A percentile compares a stretch with the other conserved stretches of the same genome.
These are phyloP conservation scores for Exophiala dermatitidis DNA, from an alignment of 2,329 filamentous ascomycete species.

Conservation along the genomic window DNA sequence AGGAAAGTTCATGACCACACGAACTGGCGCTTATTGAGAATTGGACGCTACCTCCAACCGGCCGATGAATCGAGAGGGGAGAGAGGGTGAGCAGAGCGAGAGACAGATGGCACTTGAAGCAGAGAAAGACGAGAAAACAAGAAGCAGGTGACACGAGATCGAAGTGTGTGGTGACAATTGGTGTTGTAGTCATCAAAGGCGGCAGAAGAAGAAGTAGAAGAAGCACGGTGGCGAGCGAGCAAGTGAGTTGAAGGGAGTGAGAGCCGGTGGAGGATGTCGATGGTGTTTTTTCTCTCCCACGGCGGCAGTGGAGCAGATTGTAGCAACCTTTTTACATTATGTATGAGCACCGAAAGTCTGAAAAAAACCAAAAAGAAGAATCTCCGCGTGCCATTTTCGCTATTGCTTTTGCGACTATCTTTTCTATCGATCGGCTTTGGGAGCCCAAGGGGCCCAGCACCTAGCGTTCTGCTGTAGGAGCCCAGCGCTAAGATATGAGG, in stretches of 20 bases:
- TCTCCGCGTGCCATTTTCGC: too few species aligned
- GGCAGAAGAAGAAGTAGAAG: background rate
- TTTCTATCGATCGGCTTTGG: too few species aligned
- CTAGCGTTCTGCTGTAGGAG: too few species aligned
- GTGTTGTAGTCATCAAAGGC: background rate
- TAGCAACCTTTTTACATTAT: too few species aligned
- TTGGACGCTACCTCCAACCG: slow-evolving; percentile 6
- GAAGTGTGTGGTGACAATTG: background rate
- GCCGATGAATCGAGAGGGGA: slow-evolving; percentile 6
- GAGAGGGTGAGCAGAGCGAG: background rate
- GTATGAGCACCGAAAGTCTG: too few species aligned
- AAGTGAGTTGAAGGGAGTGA: background rate
- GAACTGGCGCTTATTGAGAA: slow-evolving; percentile 1
- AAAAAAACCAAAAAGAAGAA: too few species aligned
- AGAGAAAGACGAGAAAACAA: background rate
- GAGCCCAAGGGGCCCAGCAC: too few species aligned
- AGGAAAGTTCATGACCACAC: background rate
- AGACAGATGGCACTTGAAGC: background rate
- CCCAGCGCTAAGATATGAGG: too few species aligned
- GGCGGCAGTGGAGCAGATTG: background rate
- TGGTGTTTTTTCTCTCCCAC: background rate
- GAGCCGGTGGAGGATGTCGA: background rate
- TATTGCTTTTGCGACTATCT: too few species aligned
- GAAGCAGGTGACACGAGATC: background rate
- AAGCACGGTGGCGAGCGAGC: background rate